Evolutionary conservation across 2,329 filamentous ascomycete genomes (phyloP).

Genomic region (Fusarium piperis): DNA sequence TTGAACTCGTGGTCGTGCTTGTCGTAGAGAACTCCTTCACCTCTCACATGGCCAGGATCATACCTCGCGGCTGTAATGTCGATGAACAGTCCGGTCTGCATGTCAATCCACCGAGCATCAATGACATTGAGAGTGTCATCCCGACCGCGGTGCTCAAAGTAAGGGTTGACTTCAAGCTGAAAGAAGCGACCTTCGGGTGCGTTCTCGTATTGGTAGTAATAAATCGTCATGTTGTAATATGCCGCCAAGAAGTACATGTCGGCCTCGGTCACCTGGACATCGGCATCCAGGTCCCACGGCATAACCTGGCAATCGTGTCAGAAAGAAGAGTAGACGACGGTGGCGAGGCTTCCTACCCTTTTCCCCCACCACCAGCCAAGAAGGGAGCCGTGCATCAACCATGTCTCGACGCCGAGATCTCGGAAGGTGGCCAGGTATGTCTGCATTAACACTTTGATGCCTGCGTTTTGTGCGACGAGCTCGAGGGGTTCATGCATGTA

Average conservation of each 20-base stretch:
- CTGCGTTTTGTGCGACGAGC: slow-evolving; percentile 67
- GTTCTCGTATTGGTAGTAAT: slow-evolving; percentile 55
- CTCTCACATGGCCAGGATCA: slow-evolving; percentile 53
- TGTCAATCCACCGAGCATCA: slow-evolving; percentile 62
- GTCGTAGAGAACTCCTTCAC: slow-evolving; percentile 58
- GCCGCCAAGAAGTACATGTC: slow-evolving; percentile 74
- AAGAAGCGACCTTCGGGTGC: slow-evolving; percentile 52
- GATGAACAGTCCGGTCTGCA: slow-evolving; percentile 58
- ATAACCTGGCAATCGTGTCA: slow-evolving; percentile 61
- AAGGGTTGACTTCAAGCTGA: slow-evolving; percentile 60
- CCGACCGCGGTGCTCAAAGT: slow-evolving; percentile 50
- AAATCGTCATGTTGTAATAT: slow-evolving; percentile 69
- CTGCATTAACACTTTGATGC: slow-evolving; percentile 72
- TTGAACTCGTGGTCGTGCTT: slow-evolving; percentile 62
- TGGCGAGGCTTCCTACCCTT: slow-evolving; percentile 45
- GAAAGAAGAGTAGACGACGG: not conserved
- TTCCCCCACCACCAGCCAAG: slow-evolving; percentile 89
- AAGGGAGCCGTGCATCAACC: slow-evolving; percentile 86
- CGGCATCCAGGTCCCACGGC: slow-evolving; percentile 81
- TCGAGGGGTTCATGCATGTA: slow-evolving; percentile 53
- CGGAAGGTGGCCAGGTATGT: slow-evolving; percentile 77
- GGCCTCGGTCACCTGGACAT: slow-evolving; percentile 75
- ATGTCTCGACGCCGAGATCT: slow-evolving; percentile 76
- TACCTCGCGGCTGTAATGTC: slow-evolving; percentile 63
- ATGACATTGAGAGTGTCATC: slow-evolving; percentile 55